A percentile compares a stretch with the other conserved stretches of the same genome.
Evolutionary conservation across 2,329 filamentous ascomycete genomes (phyloP).

Genomic region (Pestalotiopsis sp.): DNA sequence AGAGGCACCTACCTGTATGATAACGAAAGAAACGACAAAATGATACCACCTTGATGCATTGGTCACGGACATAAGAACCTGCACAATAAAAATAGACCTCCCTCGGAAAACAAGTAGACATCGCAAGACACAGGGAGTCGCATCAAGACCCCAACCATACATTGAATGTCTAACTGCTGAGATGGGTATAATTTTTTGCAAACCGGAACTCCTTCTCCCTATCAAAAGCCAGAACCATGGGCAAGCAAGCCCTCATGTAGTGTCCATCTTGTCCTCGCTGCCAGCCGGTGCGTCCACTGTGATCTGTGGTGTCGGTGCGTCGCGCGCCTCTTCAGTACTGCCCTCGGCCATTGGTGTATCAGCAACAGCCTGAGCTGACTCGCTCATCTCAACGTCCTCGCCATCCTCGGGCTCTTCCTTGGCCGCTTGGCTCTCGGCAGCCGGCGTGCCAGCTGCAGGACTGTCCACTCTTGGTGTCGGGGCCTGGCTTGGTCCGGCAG

Average conservation of each 20-base stretch:
- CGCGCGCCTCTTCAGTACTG: slow-evolving; percentile 30
- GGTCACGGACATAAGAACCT: neutral
- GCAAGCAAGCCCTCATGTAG: slow-evolving; percentile 33
- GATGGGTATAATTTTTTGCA: slow-evolving; percentile 8
- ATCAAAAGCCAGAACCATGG: neutral
- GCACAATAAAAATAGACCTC: neutral
- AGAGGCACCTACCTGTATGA: neutral
- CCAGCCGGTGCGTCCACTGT: slow-evolving; percentile 52
- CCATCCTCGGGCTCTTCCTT: slow-evolving; percentile 37
- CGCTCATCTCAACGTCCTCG: slow-evolving; percentile 38
- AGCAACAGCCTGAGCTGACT: slow-evolving; percentile 36
- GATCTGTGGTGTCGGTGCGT: slow-evolving; percentile 43
- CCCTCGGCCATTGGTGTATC: slow-evolving; percentile 36
- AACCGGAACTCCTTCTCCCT: neutral
- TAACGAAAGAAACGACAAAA: slow-evolving; percentile 6
- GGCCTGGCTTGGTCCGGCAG: slow-evolving; percentile 41
- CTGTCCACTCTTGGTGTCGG: slow-evolving; percentile 32
- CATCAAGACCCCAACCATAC: neutral
- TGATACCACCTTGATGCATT: slow-evolving; percentile 10
- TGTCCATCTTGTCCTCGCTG: slow-evolving; percentile 70
- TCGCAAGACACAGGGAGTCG: neutral
- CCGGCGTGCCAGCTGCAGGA: slow-evolving; percentile 20
- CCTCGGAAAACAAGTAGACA: neutral
- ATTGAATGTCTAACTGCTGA: neutral
- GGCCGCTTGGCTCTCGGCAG: slow-evolving; percentile 17